phyloP scores from a whole-genome alignment of 257 asterid species.

The Solanum peruvianum region DNA sequence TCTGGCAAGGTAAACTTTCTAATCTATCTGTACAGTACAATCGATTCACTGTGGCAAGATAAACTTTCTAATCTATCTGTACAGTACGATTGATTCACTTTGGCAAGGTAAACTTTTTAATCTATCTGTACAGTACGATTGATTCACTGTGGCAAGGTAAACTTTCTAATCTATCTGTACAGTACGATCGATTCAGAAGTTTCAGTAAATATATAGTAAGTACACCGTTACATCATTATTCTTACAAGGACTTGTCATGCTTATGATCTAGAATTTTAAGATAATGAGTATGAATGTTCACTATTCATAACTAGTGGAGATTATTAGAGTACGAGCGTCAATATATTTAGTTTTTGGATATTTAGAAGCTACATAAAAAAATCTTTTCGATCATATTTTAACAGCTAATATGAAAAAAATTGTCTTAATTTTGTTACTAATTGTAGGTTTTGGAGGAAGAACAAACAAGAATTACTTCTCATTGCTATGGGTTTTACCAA shows the following conservation, averaged over 20 bases:
- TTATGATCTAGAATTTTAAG: background rate
- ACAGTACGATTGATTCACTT: background rate
- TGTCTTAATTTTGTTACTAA: background rate
- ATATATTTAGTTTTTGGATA: background rate
- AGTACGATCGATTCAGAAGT: background rate
- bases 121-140: too few species aligned
- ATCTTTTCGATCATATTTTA: background rate
- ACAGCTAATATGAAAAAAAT: background rate
- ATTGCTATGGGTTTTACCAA: slow-evolving; percentile 29
- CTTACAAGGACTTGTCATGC: background rate
- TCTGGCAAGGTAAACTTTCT: slow-evolving; percentile 30
- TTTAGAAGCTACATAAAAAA: background rate
- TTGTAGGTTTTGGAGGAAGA: slow-evolving; percentile 59
- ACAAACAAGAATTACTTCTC: slow-evolving; percentile 71
- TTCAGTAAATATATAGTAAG: background rate
- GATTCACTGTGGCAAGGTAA: too few species aligned
- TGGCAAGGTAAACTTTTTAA: slow-evolving; percentile 29
- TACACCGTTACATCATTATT: background rate
- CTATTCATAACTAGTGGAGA: background rate
- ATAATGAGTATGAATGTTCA: background rate
- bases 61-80: background rate
- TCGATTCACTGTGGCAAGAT: too few species aligned
- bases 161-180: background rate
- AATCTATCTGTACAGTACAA: accelerated
- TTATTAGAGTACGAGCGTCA: background rate